phyloP scores from a whole-genome alignment of 257 asterid species.

The Forsythia suspensa region DNA sequence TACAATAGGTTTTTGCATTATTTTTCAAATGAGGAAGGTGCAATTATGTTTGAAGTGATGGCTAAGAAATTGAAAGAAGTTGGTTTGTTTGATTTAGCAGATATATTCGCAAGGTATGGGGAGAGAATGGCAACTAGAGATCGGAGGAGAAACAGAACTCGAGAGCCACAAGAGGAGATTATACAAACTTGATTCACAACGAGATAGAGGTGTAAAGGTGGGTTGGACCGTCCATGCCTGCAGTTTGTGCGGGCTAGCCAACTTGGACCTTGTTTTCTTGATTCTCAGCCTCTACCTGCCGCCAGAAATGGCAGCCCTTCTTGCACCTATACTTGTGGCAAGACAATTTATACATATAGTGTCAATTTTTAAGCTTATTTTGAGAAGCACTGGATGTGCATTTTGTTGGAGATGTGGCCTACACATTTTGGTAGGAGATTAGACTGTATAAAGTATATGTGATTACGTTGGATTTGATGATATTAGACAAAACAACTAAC shows the following conservation, averaged over 20 bases:
- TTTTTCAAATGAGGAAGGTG: conserved; percentile 86
- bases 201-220: not conserved
- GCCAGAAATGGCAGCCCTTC: too few species aligned
- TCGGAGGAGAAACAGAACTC: conserved; percentile 59
- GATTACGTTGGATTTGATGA: too few species aligned
- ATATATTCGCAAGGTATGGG: conserved; percentile 77
- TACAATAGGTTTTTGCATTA: conserved; percentile 79
- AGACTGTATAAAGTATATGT: too few species aligned
- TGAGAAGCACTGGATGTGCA: not conserved
- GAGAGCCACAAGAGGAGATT: conserved; percentile 14
- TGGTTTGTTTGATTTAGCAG: conserved; percentile 84
- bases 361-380: too few species aligned
- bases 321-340: not conserved
- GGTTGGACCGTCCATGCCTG: not conserved
- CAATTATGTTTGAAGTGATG: conserved; percentile 77
- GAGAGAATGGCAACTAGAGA: conserved; percentile 89
- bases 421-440: not conserved
- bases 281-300: too few species aligned
- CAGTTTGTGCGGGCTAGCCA: not conserved
- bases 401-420: too few species aligned
- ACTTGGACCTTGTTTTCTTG: not conserved
- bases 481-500: too few species aligned
- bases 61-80: conserved; percentile 76
- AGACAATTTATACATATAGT: not conserved
- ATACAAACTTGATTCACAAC: not conserved